phyloP scores from a whole-genome alignment of 176 grass and related monocot genomes.

The Hyparrhenia diplandra region DNA sequence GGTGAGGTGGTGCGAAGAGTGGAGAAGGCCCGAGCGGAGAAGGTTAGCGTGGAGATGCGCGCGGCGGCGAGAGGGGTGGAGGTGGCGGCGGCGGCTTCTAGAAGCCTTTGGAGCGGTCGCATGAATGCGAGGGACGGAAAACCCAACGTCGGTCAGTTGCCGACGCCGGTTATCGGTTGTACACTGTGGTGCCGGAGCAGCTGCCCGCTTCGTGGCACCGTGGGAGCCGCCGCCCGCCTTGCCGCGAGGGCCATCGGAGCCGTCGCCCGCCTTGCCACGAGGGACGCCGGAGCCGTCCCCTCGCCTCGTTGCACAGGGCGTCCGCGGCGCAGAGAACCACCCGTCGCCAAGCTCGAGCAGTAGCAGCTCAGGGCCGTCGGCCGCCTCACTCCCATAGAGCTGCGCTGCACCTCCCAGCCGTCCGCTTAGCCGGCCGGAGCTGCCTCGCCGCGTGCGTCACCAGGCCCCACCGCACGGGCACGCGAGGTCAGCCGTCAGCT shows the following conservation, averaged over 20 bases:
- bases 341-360: neutral
- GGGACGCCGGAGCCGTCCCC: neutral
- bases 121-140: neutral
- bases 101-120: constrained; percentile 30
- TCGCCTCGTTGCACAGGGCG: neutral
- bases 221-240: neutral
- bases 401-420: neutral
- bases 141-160: neutral
- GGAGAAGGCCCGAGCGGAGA: constrained; percentile 45
- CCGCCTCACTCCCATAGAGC: neutral
- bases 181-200: neutral
- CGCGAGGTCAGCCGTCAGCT: too few species aligned
- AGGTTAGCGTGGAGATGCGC: constrained; percentile 39
- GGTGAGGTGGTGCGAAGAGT: constrained; percentile 23
- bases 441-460: neutral
- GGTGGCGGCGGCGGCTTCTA: constrained; percentile 22
- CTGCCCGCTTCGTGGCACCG: neutral
- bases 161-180: neutral
- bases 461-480: too few species aligned
- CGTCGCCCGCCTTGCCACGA: neutral
- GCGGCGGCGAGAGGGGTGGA: constrained; percentile 12
- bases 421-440: neutral
- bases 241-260: neutral
- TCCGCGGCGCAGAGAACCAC: neutral
- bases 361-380: neutral